Evolutionary conservation across 805 yeast species (phyloP), one percentile per base, ranked within the genome.

Genomic region (Starmerella vaccinii): DNA sequence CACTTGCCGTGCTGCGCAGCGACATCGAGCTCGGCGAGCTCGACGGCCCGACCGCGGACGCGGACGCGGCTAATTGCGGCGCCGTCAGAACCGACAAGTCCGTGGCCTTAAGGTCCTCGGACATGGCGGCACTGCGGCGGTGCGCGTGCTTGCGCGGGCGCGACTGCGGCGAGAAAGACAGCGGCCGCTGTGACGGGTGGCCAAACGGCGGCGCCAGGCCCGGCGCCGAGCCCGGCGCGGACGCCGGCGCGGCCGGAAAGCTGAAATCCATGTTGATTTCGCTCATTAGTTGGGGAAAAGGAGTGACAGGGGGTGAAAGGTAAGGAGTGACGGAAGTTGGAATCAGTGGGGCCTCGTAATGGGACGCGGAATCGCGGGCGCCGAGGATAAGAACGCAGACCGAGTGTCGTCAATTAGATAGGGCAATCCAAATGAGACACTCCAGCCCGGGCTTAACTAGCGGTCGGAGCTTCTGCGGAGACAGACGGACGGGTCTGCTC

Each of bases 121-220:
- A 59, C 49, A 60, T 56, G 8, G 63, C 63, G 4, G 59, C 63
- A 23, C 60, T 55, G n/a, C 63, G 58, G 18, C 63, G 55, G 48
- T 60, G 63, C 18, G 53, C 56, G 37, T 60, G 63, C 32, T 49
- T 47, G 32, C 51, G 41, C 26, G 50, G 52, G 18, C 52, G 46
- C 18, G 57, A 40, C 26, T 45, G 53, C 33, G 59, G 55, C 22
- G 57, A 51, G 38, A 47, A 50, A 43, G 57, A 44, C 22, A 49
- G 48, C 18, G 55, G 53, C 18, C 51, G 47, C 13, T 39, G 37
- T 18, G 34, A 33, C 16, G 24, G 27, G 46, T 47, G 50, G 42
- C 24, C 18, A 16, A 46, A 46, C 13, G 49, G 46, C 27, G 47
- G 44, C n/a, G 47, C 46, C 37, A 34, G 23, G 9, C 21, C 4